phyloP scores from a whole-genome alignment of 257 asterid species.

The Ajuga chamaepitys region DNA sequence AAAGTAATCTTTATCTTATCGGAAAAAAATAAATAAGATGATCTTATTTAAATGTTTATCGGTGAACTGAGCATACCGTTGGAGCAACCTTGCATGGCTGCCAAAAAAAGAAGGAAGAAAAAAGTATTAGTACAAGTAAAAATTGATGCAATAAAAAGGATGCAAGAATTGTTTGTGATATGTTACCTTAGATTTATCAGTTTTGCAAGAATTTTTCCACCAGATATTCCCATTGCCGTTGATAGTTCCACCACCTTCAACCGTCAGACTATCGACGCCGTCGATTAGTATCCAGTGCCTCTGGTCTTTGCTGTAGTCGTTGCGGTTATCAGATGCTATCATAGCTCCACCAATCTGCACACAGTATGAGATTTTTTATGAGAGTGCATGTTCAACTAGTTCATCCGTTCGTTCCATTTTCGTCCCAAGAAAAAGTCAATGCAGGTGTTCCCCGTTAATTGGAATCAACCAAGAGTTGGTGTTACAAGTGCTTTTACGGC shows the following conservation, averaged over 20 bases:
- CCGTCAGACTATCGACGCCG: slow-evolving; percentile 30
- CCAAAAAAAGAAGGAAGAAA: slow-evolving; percentile 5
- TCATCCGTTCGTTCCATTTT: too few species aligned
- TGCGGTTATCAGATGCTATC: slow-evolving; percentile 41
- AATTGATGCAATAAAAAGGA: background rate
- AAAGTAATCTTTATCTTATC: too few species aligned
- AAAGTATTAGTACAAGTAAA: background rate
- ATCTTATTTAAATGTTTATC: too few species aligned
- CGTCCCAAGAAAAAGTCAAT: too few species aligned
- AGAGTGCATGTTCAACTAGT: too few species aligned
- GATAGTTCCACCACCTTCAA: slow-evolving; percentile 64
- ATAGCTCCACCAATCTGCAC: slow-evolving; percentile 55
- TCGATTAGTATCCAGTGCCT: slow-evolving; percentile 58
- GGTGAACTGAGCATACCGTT: slow-evolving; percentile 38
- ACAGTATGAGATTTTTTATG: background rate
- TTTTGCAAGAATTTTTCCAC: slow-evolving; percentile 92
- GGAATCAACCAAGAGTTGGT: too few species aligned
- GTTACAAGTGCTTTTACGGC: too few species aligned
- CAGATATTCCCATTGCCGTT: slow-evolving; percentile 71
- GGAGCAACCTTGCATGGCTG: slow-evolving; percentile 83
- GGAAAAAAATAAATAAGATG: too few species aligned
- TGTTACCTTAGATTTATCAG: slow-evolving; percentile 31
- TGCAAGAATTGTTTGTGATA: background rate
- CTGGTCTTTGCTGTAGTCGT: slow-evolving; percentile 35
- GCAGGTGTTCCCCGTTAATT: too few species aligned